Percentiles rank a stretch among this genome's conserved stretches.
Conservation (phyloP, 148 eudicot genomes). For the Gaultheria prostrata region DNA sequence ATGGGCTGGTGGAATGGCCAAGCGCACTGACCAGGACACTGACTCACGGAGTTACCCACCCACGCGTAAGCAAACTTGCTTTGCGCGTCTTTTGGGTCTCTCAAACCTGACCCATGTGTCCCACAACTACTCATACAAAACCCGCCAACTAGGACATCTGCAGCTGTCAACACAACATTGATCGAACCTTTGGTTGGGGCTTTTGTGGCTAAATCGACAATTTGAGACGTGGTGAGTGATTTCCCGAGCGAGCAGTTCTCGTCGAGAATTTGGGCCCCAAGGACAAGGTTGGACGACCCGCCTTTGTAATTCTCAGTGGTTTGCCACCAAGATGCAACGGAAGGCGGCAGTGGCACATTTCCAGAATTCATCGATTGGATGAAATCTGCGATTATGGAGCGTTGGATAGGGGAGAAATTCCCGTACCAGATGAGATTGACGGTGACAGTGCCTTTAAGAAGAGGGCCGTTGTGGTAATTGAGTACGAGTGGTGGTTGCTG, state of each 20-base stretch:
- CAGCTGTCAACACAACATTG: conserved; percentile 43
- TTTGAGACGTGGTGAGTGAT: conserved; percentile 24
- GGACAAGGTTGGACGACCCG: conserved; percentile 20
- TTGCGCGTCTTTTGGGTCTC: neutral
- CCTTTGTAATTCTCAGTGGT: conserved; percentile 33
- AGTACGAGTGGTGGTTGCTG: conserved; percentile 21
- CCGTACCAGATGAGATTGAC: conserved; percentile 54
- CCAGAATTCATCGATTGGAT: conserved; percentile 25
- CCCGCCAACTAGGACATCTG: conserved; percentile 36
- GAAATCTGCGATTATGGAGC: conserved; percentile 4
- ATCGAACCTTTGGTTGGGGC: conserved; percentile 15
- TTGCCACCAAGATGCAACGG: conserved; percentile 47
- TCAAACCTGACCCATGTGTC: conserved; percentile 30
- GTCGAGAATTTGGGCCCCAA: conserved; percentile 38
- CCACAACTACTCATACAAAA: conserved; percentile 45
- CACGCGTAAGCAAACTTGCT: conserved; percentile 33
- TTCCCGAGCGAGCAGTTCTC: conserved; percentile 36
- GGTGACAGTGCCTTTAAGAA: conserved; percentile 36
- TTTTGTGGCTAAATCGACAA: conserved; percentile 23
- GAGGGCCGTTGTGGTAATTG: conserved; percentile 45
- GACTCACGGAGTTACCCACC: conserved; percentile 47
- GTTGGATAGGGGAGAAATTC: conserved; percentile 27
- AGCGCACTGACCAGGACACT: conserved; percentile 50
- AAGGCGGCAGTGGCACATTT: conserved; percentile 16
- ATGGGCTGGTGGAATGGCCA: conserved; percentile 53